Evolutionary conservation across 495 filamentous ascomycete species (phyloP), one percentile per base, ranked within the genome.

Genomic region (Xanthoparmelia taractica): DNA sequence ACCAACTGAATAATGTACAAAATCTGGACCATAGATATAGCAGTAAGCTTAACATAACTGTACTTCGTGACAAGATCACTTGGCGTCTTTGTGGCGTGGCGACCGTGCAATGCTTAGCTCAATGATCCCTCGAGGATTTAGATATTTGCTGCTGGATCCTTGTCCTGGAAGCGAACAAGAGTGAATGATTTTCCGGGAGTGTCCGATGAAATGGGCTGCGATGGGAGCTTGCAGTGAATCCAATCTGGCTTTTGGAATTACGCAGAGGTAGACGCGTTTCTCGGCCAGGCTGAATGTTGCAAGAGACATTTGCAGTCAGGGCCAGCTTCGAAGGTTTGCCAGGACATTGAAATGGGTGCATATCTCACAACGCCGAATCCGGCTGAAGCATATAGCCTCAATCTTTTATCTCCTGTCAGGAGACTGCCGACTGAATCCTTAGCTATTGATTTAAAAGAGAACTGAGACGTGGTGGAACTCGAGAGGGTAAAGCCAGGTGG

Each of bases 21-120:
- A 59, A 78, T 69, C 20, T 68, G 64, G 38, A 77, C 74, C 43
- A 79, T 71, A 18, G 72, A 73, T 36, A 67, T 63, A 37, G 80
- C 76, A 18, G 75, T 76, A 58, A 73, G 72, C 61, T 78, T 75
- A 36, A 78, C 75, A 63, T 75, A 70, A 20, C 66, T 66, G 59
- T 73, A 78, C 72, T 74, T 80, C 31, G n/a, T 36, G 17, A 13
- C 47, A 27, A 61, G 8, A 31, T 37, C 33, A 17, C 34, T 54
- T 25, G 54, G 34, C 8, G 25, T 38, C 29, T 54, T 61, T 17
- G 47, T 41, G 13, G 59, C 33, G 10, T 50, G 43, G 15, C 43
- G 34, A 38, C 59, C 54, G 13, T 25, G 7, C 34, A 23, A 52
- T 29, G 59, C 59, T 11, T 54, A 54, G 12, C n/a, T 38, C 45